Evolutionary conservation across 2,329 filamentous ascomycete species (phyloP).

Genomic region (Epichloe sylvatica): DNA sequence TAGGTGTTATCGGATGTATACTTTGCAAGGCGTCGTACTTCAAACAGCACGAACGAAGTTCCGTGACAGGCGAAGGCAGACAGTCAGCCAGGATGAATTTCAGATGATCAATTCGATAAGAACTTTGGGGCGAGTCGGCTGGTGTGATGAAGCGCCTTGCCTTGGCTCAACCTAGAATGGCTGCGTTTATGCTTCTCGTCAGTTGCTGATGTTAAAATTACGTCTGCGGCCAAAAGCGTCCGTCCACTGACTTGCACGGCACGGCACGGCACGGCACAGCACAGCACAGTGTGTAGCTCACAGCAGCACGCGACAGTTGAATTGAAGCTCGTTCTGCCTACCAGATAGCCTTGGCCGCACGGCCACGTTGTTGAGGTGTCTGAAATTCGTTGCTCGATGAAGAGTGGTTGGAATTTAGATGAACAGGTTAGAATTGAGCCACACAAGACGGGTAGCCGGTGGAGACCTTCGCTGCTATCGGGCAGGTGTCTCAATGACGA

Average conservation of each 20-base stretch:
- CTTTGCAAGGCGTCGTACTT: neutral
- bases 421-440: neutral
- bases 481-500: neutral
- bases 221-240: neutral
- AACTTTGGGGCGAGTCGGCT: neutral
- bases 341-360: conserved; percentile 2
- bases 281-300: neutral
- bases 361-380: conserved; percentile 1
- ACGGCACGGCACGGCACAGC: too few species aligned
- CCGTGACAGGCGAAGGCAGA: neutral
- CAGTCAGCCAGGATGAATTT: neutral
- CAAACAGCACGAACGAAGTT: neutral
- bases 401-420: neutral
- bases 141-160: neutral
- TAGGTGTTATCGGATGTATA: neutral
- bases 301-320: neutral
- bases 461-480: neutral
- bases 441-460: neutral
- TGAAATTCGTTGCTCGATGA: neutral
- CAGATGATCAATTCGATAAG: neutral
- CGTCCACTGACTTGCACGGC: neutral
- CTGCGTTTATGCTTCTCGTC: neutral
- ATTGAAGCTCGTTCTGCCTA: neutral
- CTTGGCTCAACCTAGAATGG: conserved; percentile 1
- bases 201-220: neutral